Evolutionary conservation across 768 basidiomycete genomes (phyloP).

Genomic region (Macrolepiota albuminosa): DNA sequence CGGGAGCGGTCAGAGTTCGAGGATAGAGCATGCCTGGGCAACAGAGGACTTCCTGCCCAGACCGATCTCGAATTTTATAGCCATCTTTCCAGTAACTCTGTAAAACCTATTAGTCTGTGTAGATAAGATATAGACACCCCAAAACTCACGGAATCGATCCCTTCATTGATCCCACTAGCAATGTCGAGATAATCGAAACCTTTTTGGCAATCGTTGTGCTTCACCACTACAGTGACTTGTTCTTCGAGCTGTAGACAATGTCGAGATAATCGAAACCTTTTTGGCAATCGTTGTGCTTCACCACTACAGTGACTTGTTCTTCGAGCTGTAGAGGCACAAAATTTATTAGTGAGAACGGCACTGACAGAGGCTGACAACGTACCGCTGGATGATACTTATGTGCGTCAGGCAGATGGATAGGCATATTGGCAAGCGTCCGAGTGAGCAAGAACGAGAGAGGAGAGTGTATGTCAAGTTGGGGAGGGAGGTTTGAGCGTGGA

Average conservation of each 20-base stretch:
- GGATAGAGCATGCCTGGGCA: slow-evolving; percentile 15
- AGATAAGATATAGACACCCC: background rate
- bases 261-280: slow-evolving; percentile 12
- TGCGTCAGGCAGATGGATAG: slow-evolving; percentile 12
- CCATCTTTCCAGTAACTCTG: slow-evolving; percentile 14
- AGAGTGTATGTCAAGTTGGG: background rate
- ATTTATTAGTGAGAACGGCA: background rate
- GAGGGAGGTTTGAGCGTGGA: background rate
- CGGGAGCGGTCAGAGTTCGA: slow-evolving; percentile 8
- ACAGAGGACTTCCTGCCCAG: slow-evolving; percentile 4
- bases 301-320: slow-evolving; percentile 9
- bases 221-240: slow-evolving; percentile 9
- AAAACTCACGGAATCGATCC: slow-evolving; percentile 8
- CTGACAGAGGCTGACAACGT: background rate
- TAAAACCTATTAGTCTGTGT: background rate
- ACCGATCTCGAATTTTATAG: slow-evolving; percentile 5
- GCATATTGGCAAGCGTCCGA: background rate
- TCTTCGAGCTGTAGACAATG: slow-evolving; percentile 10
- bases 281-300: slow-evolving; percentile 8
- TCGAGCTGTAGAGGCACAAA: slow-evolving; percentile 1
- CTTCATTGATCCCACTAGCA: slow-evolving; percentile 9
- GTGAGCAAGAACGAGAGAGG: background rate
- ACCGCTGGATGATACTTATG: slow-evolving; percentile 13
- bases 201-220: slow-evolving; percentile 7
- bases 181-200: slow-evolving; percentile 12